Evolutionary conservation across 2,329 filamentous ascomycete species (phyloP), one percentile per base, ranked within the genome.

Genomic region (Arthroderma sp.): DNA sequence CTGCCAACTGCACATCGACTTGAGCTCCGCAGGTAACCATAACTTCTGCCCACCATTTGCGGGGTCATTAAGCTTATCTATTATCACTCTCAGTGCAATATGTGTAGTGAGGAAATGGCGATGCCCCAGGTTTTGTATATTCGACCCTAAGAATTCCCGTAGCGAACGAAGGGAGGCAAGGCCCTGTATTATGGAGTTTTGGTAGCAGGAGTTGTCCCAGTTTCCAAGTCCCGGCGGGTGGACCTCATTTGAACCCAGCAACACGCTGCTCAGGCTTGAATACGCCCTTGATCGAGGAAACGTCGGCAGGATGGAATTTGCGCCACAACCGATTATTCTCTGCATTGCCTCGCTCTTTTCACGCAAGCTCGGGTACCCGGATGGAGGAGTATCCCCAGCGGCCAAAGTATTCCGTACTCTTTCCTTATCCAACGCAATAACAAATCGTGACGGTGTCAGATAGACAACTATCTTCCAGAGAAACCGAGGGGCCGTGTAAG

Each of bases 151-250:
- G 65, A 89, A 93, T 2, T 74, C 74, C 25, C 81, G 79, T 31
- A 97, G 75, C 3, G 85, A 80, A 17, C 80, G 79, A 31, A 97
- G 76, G 2, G 91, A 86, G 1, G 91, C 84, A 43, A 97, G 76
- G 5, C 85, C 84, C 70, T 95, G 90, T 9, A 98, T 82, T 19
- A 96, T 85, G 68, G 91, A 96, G 71, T 98, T 98, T 71, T 97
- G 93, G 70, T 95, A 98, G 75, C 93, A 97, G 1, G 90, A 95
- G 69, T 96, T 95, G 74, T 95, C 88, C 74, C 84, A 85, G 69
- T 98, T 98, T 8, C 88, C 89, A 56, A 97, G 74, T 0, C 93
- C 93, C 4, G 76, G 71, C 2, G 75, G 75, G 31, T 67, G 61
- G 4, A 63, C 64, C 35, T 71, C 69, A 38, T 66, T 67, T 47